Evolutionary conservation across 1,284 basidiomycete genomes (phyloP).

Genomic region (Serendipita sp.): DNA sequence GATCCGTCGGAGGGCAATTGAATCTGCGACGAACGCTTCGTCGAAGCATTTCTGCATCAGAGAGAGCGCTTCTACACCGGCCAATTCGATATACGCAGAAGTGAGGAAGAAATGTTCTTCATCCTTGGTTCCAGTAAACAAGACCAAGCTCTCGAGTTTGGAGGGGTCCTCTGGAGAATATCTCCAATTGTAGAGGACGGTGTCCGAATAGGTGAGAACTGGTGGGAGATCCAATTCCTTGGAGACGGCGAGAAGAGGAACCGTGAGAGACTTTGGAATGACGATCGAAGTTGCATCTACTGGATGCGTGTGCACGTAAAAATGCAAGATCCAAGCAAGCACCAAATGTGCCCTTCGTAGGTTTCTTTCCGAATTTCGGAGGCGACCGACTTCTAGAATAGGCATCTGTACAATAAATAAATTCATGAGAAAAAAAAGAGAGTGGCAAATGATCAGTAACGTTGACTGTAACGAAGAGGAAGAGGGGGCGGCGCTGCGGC

Average conservation of each 20-base stretch:
- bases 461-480: background rate
- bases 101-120: slow-evolving; percentile 85
- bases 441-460: background rate
- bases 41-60: slow-evolving; percentile 84
- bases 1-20: slow-evolving; percentile 59
- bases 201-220: slow-evolving; percentile 84
- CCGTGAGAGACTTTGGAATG: slow-evolving; percentile 59
- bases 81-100: slow-evolving; percentile 81
- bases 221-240: slow-evolving; percentile 73
- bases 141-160: slow-evolving; percentile 48
- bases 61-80: slow-evolving; percentile 73
- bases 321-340: slow-evolving; percentile 74
- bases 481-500: background rate
- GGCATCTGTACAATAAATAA: slow-evolving; percentile 39
- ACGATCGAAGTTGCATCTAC: slow-evolving; percentile 30
- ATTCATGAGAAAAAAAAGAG: background rate
- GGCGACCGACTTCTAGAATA: slow-evolving; percentile 33
- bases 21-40: slow-evolving; percentile 82
- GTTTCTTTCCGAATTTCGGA: slow-evolving; percentile 44
- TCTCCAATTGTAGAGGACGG: slow-evolving; percentile 86
- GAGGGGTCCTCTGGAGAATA: slow-evolving; percentile 37
- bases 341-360: slow-evolving; percentile 78
- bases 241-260: slow-evolving; percentile 71
- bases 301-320: slow-evolving; percentile 74
- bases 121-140: slow-evolving; percentile 72